Percentiles rank a stretch among this genome's conserved stretches.
These are phyloP conservation scores for Ustilago crameri DNA, from an alignment of 1,284 basidiomycete species.

Conservation along the genomic window DNA sequence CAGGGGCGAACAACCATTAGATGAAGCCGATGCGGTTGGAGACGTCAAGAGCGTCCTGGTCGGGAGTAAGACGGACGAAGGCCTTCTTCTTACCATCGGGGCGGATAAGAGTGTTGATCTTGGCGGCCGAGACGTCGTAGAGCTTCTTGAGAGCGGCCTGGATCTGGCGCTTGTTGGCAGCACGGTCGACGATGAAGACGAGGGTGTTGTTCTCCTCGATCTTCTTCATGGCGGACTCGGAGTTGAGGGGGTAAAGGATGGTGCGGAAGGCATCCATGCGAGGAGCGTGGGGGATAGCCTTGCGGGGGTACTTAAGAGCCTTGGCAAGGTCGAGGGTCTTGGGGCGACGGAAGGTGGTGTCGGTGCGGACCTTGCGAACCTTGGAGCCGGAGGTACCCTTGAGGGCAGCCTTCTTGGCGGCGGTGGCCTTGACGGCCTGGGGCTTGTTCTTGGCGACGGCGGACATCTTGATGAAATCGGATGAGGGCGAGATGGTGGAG, in stretches of 20 bases:
- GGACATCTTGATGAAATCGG: slow-evolving; percentile 26
- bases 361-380: slow-evolving; percentile 83
- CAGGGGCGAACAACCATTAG: slow-evolving; percentile 18
- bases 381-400: slow-evolving; percentile 84
- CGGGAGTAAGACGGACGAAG: slow-evolving; percentile 91
- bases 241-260: slow-evolving; percentile 79
- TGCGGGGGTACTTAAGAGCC: slow-evolving; percentile 90
- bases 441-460: slow-evolving; percentile 47
- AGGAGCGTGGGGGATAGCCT: slow-evolving; percentile 91
- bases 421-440: slow-evolving; percentile 78
- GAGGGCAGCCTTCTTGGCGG: slow-evolving; percentile 95
- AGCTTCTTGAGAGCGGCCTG: slow-evolving; percentile 99
- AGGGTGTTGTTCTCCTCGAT: slow-evolving; percentile 99
- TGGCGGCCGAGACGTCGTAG: slow-evolving; percentile 94
- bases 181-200: slow-evolving; percentile 95
- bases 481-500: slow-evolving; percentile 8
- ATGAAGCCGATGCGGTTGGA: slow-evolving; percentile 88
- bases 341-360: slow-evolving; percentile 94
- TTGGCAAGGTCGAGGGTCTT: slow-evolving; percentile 90
- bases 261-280: slow-evolving; percentile 97
- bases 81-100: slow-evolving; percentile 99
- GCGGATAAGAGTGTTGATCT: slow-evolving; percentile 98
- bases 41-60: slow-evolving; percentile 97
- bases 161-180: slow-evolving; percentile 93
- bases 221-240: slow-evolving; percentile 78